These are phyloP conservation scores for Cruciata laevipes DNA, from an alignment of 257 asterid species.

Conservation along the genomic window DNA sequence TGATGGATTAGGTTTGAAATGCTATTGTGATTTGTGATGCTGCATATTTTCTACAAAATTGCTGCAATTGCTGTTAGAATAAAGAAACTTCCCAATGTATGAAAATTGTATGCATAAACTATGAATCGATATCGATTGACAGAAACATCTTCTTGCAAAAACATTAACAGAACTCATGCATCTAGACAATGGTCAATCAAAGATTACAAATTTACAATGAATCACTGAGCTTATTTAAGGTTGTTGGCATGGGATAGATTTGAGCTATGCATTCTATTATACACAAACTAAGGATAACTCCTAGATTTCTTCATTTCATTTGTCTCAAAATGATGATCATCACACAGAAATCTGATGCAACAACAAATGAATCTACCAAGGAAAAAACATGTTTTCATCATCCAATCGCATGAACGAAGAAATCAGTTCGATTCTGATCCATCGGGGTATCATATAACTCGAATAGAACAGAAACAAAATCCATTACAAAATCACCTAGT, in stretches of 20 bases:
- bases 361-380: not conserved
- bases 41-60: too few relatives aligned
- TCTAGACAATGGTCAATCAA: not conserved
- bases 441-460: not conserved
- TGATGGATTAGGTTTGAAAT: too few relatives aligned
- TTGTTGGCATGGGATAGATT: not conserved
- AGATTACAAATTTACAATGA: too few relatives aligned
- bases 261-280: not conserved
- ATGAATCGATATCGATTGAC: too few relatives aligned
- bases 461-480: not conserved
- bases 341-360: not conserved
- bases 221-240: not conserved
- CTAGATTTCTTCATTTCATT: not conserved
- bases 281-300: not conserved
- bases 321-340: not conserved
- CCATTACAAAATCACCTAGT: not conserved
- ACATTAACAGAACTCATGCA: too few relatives aligned
- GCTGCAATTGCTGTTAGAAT: too few relatives aligned
- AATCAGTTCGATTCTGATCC: conserved; percentile 1
- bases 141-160: too few relatives aligned
- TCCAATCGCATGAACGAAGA: not conserved
- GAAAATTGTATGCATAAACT: too few relatives aligned
- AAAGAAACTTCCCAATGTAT: too few relatives aligned
- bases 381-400: not conserved
- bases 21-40: too few relatives aligned